Percentiles rank a stretch among this genome's conserved stretches.
phyloP scores from a whole-genome alignment of 495 filamentous ascomycete species.

The Daldinia caldariorum region DNA sequence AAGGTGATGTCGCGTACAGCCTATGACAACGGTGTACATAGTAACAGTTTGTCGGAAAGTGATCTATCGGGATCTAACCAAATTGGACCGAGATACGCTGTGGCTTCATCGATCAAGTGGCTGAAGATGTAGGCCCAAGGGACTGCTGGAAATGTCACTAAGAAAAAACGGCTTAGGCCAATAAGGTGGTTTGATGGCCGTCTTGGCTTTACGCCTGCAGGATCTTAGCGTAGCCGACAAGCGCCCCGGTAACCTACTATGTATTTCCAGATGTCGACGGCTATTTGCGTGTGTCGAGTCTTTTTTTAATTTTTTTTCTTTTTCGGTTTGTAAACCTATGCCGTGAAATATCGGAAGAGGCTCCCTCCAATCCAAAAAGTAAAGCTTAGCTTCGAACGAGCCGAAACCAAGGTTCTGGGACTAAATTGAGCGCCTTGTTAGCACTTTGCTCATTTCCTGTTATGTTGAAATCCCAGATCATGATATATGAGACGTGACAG shows the following conservation, averaged over 20 bases:
- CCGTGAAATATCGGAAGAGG: conserved; percentile 36
- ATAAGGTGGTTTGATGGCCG: conserved; percentile 34
- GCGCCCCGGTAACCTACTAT: conserved; percentile 35
- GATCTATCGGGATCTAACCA: conserved; percentile 43
- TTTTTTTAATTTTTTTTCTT: conserved; percentile 18
- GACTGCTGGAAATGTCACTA: conserved; percentile 18
- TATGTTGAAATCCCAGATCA: conserved; percentile 26
- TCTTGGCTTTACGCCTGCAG: conserved; percentile 36
- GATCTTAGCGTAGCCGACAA: conserved; percentile 39
- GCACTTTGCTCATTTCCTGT: conserved; percentile 27
- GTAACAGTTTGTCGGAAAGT: conserved; percentile 37
- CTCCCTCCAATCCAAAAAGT: conserved; percentile 27
- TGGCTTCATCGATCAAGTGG: conserved; percentile 39
- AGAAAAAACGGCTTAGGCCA: conserved; percentile 30
- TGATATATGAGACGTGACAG: conserved; percentile 43
- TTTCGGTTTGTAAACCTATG: conserved; percentile 20
- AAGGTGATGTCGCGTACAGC: conserved; percentile 31
- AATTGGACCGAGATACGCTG: conserved; percentile 42
- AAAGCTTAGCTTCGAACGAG: conserved; percentile 23
- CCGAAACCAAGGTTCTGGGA: conserved; percentile 18
- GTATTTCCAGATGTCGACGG: conserved; percentile 38
- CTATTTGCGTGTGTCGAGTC: conserved; percentile 38
- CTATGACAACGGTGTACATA: conserved; percentile 43
- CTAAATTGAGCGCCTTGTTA: conserved; percentile 30
- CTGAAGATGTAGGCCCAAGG: conserved; percentile 29